Evolutionary conservation across 768 basidiomycete species (phyloP).

Genomic region (Tephrocybe sp.): DNA sequence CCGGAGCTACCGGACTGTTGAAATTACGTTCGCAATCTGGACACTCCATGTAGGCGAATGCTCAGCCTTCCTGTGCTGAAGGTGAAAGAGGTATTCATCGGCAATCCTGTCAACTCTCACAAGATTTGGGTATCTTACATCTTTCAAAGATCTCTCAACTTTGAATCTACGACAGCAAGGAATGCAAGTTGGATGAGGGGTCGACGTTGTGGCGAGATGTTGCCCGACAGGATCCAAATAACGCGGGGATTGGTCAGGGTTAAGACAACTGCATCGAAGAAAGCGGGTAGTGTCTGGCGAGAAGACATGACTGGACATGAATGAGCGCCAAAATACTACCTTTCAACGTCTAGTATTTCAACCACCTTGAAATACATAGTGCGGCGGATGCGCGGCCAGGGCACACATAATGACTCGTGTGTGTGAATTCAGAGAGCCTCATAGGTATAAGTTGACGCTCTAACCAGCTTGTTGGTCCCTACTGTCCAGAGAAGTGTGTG

Average conservation of each 20-base stretch:
- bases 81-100: not conserved
- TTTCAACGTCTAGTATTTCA: too few species aligned
- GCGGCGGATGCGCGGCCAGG: too few species aligned
- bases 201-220: not conserved
- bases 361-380: too few species aligned
- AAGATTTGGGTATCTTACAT: not conserved
- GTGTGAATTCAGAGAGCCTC: too few species aligned
- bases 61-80: constrained; percentile 38
- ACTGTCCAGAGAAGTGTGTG: too few species aligned
- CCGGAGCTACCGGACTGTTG: constrained; percentile 34
- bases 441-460: too few species aligned
- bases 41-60: constrained; percentile 42
- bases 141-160: not conserved
- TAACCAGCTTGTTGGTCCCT: too few species aligned
- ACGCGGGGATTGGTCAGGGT: not conserved
- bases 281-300: too few species aligned
- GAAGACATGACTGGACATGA: too few species aligned
- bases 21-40: constrained; percentile 32
- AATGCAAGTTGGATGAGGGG: not conserved
- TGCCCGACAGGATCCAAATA: not conserved
- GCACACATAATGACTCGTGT: too few species aligned
- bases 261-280: not conserved
- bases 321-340: too few species aligned
- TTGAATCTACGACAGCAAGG: not conserved
- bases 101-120: not conserved